Evolutionary conservation across 2,329 filamentous ascomycete species (phyloP), one percentile per base, ranked within the genome.

Genomic region (Arthrobotrys megalospora): DNA sequence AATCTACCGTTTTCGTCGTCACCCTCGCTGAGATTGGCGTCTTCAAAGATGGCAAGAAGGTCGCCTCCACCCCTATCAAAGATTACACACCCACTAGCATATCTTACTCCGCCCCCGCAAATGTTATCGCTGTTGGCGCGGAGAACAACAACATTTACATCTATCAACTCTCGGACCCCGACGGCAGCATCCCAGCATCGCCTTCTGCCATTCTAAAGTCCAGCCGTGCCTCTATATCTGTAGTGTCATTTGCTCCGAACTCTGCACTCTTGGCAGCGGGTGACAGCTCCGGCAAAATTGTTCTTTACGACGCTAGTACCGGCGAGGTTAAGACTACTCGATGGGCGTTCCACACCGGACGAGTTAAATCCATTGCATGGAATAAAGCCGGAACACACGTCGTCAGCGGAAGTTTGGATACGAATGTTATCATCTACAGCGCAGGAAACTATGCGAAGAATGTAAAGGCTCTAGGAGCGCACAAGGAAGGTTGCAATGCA

Each of bases 401-500:
- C 1, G 93, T 90, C 19, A 97, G 92, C 83, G 95, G 94, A 11
- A 91, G 90, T 53, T 86, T 99, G 62, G 96, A 99, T 84, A 97
- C 95, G 0, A 94, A 97, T 82, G 89, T 99, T 19, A 94, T 93
- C 83, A 90, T 97, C 34, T 99, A 96, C 93, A 97, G 93, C 83
- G 85, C 97, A 70, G 86, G 87, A 50, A 92, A 93, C 83, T 95
- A 95, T 0, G 94, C 93, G 1, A 92, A 92, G 84, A 89, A 95
- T 81, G 89, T 96, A 81, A 95, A 96, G 86, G 91, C 90, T 12
- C 85, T 90, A 21, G 97, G 97, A 83, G 94, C 95, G 62, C 96
- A 99, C 86, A 97, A 97, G 86, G 96, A 98, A 83, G 96, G 96
- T 8, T 94, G 98, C 16, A 93, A 92, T 81, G 95, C 93, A 14